Percentiles rank a stretch among this genome's conserved stretches.
These are phyloP conservation scores for Dendrobium chrysotoxum DNA, from an alignment of 106 monocot genomes.

Conservation along the genomic window DNA sequence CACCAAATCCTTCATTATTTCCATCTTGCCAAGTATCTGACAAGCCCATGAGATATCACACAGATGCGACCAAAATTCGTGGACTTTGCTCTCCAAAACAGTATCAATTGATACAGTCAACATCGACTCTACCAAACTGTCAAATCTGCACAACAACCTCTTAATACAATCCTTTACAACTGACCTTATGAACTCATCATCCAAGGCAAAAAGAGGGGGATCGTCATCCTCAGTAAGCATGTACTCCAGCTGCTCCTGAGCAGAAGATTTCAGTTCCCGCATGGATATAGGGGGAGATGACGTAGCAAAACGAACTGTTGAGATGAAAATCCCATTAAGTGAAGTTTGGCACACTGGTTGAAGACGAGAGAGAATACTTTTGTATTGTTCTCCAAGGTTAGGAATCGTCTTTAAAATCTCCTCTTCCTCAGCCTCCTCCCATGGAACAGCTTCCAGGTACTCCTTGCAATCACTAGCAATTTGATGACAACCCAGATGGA, in stretches of 20 bases:
- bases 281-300: constrained; percentile 32
- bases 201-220: constrained; percentile 36
- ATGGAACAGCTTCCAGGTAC: constrained; percentile 78
- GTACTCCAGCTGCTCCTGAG: constrained; percentile 85
- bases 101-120: background rate
- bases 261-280: constrained; percentile 51
- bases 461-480: constrained; percentile 43
- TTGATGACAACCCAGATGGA: constrained; percentile 50
- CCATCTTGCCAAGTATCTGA: constrained; percentile 69
- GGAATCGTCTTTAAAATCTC: constrained; percentile 64
- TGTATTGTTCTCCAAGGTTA: constrained; percentile 42
- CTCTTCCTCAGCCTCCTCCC: constrained; percentile 92
- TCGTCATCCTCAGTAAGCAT: constrained; percentile 90
- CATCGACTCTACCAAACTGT: constrained; percentile 13
- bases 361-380: constrained; percentile 57
- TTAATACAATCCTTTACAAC: constrained; percentile 45
- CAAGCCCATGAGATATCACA: constrained; percentile 76
- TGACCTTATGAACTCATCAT: constrained; percentile 26
- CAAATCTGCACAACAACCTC: constrained; percentile 35
- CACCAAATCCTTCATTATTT: constrained; percentile 80
- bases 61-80: constrained; percentile 24
- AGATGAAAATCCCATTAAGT: constrained; percentile 39
- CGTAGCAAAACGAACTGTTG: constrained; percentile 60
- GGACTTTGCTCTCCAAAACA: background rate
- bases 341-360: constrained; percentile 40